Conservation (phyloP, 1,284 basidiomycete genomes). For the Dichomitus squalens region DNA sequence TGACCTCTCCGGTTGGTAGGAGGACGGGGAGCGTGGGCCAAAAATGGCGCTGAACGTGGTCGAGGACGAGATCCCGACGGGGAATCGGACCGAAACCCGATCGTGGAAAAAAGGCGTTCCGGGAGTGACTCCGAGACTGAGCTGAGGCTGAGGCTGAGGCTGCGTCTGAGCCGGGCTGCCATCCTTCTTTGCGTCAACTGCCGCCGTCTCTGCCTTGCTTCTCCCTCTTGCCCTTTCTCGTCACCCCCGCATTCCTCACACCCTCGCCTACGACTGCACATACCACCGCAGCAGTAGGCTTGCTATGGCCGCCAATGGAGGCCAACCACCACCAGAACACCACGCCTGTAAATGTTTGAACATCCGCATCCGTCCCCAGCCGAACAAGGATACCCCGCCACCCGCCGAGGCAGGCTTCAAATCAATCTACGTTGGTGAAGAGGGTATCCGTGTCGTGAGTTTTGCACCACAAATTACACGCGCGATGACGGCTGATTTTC, state of each 20-base stretch:
- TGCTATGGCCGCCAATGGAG: conserved; percentile 33
- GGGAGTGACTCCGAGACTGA: conserved; percentile 4
- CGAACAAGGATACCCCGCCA: conserved; percentile 23
- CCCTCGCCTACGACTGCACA: conserved; percentile 1
- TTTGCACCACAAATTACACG: background rate
- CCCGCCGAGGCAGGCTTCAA: conserved; percentile 49
- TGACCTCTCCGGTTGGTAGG: conserved; percentile 1
- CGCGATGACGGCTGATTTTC: conserved; percentile 10
- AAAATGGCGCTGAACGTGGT: background rate
- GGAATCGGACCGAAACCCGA: conserved; percentile 23
- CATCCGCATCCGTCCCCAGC: conserved; percentile 49
- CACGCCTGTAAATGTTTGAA: conserved; percentile 76
- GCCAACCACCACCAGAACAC: conserved; percentile 19
- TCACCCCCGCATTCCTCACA: background rate
- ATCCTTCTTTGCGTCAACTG: conserved; percentile 3
- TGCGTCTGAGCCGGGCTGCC: background rate
- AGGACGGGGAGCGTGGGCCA: background rate
- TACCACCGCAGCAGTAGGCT: conserved; percentile 6
- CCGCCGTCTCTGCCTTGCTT: conserved; percentile 1
- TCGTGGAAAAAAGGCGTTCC: conserved; percentile 29
- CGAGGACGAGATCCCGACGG: conserved; percentile 1
- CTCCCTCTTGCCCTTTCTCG: conserved; percentile 8
- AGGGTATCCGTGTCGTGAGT: conserved; percentile 68
- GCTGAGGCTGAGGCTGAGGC: background rate
- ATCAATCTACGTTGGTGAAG: conserved; percentile 63